Evolutionary conservation across 495 filamentous ascomycete genomes (phyloP).

Genomic region (Tricharina praecox): DNA sequence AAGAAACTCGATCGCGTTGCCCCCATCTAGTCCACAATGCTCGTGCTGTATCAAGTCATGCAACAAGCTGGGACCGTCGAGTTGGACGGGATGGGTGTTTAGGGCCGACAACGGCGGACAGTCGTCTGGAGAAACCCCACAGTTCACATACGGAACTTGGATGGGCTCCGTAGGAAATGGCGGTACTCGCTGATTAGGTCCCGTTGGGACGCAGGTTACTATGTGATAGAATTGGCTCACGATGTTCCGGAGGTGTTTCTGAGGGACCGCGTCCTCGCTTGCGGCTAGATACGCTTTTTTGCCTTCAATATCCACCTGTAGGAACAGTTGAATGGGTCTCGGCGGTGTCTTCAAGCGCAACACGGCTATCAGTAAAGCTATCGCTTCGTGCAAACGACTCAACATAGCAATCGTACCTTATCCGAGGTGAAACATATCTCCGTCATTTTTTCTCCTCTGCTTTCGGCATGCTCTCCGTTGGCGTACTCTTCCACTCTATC

Average conservation of each 20-base stretch:
- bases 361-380: too few species aligned
- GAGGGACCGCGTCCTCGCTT: slow-evolving; percentile 9
- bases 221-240: slow-evolving; percentile 13
- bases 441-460: slow-evolving; percentile 4
- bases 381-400: too few species aligned
- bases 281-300: slow-evolving; percentile 2
- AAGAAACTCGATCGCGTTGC: slow-evolving; percentile 44
- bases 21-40: slow-evolving; percentile 6
- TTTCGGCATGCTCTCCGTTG: neutral
- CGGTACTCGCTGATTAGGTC: slow-evolving; percentile 5
- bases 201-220: slow-evolving; percentile 1
- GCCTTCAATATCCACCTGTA: slow-evolving; percentile 1
- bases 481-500: slow-evolving; percentile 18
- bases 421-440: slow-evolving; percentile 14
- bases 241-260: slow-evolving; percentile 5
- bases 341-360: too few species aligned
- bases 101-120: slow-evolving; percentile 46
- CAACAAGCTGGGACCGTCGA: slow-evolving; percentile 45
- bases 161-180: slow-evolving; percentile 8
- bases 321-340: neutral
- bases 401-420: neutral
- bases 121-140: neutral
- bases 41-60: slow-evolving; percentile 40
- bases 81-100: slow-evolving; percentile 37
- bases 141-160: neutral